phyloP scores from a whole-genome alignment of 805 yeast species.

The Kodamaea kakaduensis region DNA sequence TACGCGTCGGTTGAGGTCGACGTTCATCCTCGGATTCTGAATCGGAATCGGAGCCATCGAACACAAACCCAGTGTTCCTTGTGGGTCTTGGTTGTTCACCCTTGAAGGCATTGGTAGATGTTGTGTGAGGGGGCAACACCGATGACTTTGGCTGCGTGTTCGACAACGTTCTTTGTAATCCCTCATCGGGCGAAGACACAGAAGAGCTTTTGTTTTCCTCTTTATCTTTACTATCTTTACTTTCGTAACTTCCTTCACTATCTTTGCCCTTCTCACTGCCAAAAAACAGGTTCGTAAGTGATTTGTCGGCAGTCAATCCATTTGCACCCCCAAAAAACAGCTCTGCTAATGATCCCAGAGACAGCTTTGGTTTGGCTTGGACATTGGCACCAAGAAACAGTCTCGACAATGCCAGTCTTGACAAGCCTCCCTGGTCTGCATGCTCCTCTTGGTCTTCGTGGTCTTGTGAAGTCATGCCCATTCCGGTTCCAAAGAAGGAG shows the following conservation, averaged over 20 bases:
- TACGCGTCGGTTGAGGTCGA: conserved; percentile 6
- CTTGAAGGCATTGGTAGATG: conserved; percentile 38
- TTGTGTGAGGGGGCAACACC: conserved; percentile 41
- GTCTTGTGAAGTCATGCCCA: conserved; percentile 3
- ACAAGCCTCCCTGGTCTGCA: not conserved
- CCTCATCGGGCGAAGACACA: conserved; percentile 10
- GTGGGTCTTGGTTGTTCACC: conserved; percentile 1
- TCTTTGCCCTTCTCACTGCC: conserved; percentile 4
- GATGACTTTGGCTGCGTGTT: conserved; percentile 31
- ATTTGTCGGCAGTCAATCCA: conserved; percentile 10
- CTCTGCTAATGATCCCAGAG: conserved; percentile 18
- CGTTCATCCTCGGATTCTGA: conserved; percentile 18
- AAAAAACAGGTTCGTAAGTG: conserved; percentile 18
- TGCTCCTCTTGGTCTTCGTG: not conserved
- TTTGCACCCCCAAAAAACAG: conserved; percentile 32
- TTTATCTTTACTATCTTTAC: too few relatives aligned
- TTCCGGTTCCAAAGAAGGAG: conserved; percentile 30
- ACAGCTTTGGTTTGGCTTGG: conserved; percentile 7
- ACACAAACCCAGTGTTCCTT: conserved; percentile 25
- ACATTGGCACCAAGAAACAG: conserved; percentile 9
- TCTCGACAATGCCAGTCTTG: conserved; percentile 8
- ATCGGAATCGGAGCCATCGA: conserved; percentile 32
- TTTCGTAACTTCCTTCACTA: too few relatives aligned
- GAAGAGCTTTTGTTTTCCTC: conserved; percentile 1
- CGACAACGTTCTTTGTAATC: conserved; percentile 9